Evolutionary conservation across 306 rosid species (phyloP), one percentile per base, ranked within the genome.

Genomic region (Cicer pinnatifidum): DNA sequence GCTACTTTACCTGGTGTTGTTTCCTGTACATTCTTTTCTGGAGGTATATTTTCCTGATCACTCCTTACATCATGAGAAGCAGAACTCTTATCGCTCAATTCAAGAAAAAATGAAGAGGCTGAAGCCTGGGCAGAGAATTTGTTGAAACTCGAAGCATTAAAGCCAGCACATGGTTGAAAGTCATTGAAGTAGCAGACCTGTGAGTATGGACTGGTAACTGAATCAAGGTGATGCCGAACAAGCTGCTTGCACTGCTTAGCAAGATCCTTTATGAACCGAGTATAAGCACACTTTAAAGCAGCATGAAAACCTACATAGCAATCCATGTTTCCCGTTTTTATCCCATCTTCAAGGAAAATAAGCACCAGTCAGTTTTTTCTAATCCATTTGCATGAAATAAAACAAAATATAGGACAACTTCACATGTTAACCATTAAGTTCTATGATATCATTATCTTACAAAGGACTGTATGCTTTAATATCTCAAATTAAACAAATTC

Each of bases 151-250:
- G 85, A 54, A 69, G 87, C 85, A 67, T 78, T 85, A 66, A 75
- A 75, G 77, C 83, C 81, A 66, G 72, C 75, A 10, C 84, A 69
- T 17, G 80, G 81, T 80, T 89, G 92, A 74, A 83, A 82, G 46
- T 90, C 90, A 56, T 82, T 90, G 70, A 83, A 86, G 38, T 89
- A 85, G 85, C 95, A 90, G 76, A 90, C 95, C 85, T 88, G 90
- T 52, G 99, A 94, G 76, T 94, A 91, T 62, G 97, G 97, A 80
- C 99, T 91, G 37, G 97, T 94, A 81, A 87, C 97, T 67, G 97
- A 89, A 80, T 94, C 95, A 62, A 94, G 89, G 79, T 94, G 99
- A 83, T 94, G 95, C 72, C 92, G 80, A 67, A 91, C 92, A 67
- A 94, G 88, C 72, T 87, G 85, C 85, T 94, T 94, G 95, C 92